phyloP scores from a whole-genome alignment of 1,139 yeast genomes.

The Eremothecium gossypii region DNA sequence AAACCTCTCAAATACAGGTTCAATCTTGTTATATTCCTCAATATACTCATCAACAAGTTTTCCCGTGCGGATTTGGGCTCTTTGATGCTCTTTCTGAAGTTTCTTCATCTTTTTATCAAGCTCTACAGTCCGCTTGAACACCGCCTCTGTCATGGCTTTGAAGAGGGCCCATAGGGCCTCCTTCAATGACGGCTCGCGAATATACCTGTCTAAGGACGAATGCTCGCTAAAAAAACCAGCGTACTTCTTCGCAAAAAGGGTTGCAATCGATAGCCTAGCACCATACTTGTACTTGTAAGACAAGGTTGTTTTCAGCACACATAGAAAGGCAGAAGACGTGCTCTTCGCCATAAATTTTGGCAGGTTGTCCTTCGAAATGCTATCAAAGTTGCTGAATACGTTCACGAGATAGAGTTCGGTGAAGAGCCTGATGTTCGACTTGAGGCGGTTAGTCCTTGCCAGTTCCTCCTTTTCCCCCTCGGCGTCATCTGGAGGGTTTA shows the following conservation, averaged over 20 bases:
- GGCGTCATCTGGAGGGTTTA: slow-evolving; percentile 31
- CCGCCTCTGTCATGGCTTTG: slow-evolving; percentile 39
- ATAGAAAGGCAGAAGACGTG: slow-evolving; percentile 35
- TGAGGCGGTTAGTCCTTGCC: slow-evolving; percentile 38
- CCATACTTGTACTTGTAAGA: slow-evolving; percentile 44
- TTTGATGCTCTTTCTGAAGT: slow-evolving; percentile 37
- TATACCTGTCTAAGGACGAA: slow-evolving; percentile 16
- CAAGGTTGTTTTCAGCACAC: slow-evolving; percentile 47
- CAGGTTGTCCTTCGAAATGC: slow-evolving; percentile 30
- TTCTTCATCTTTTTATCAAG: slow-evolving; percentile 33
- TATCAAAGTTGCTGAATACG: slow-evolving; percentile 38
- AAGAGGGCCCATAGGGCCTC: slow-evolving; percentile 33
- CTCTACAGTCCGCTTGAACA: slow-evolving; percentile 33
- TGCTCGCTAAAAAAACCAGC: slow-evolving; percentile 26
- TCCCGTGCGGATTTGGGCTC: slow-evolving; percentile 60
- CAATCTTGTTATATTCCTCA: slow-evolving; percentile 34
- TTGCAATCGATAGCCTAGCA: slow-evolving; percentile 38
- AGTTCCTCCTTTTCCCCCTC: slow-evolving; percentile 38
- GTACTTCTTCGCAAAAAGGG: slow-evolving; percentile 46
- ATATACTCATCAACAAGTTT: slow-evolving; percentile 46
- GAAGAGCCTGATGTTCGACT: slow-evolving; percentile 43
- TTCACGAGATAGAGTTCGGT: slow-evolving; percentile 61
- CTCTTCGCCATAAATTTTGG: slow-evolving; percentile 35
- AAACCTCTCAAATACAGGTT: slow-evolving; percentile 39
- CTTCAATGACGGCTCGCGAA: slow-evolving; percentile 21